Evolutionary conservation across 164 flowering plant genomes (phyloP), one percentile per base, ranked within the genome.

Genomic region (Aristolochia fimbriata): DNA sequence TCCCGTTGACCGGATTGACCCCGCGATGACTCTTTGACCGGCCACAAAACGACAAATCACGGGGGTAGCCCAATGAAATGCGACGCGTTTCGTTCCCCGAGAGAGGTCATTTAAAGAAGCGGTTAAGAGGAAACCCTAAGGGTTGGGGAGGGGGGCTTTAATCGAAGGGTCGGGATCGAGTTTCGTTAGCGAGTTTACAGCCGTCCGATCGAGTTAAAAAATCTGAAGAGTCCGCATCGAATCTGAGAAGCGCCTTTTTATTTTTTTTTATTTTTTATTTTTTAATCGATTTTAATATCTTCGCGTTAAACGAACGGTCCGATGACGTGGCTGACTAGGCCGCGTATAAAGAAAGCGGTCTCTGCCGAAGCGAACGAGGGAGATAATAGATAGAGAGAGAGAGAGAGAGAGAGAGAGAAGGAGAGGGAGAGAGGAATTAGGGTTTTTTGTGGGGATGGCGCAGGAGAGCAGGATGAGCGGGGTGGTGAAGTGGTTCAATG

Each of bases 401-500:
- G 6, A 6, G 51, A 16, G 51, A 48, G 56, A 22, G 19, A 9
- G 15, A 23, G 30, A 47, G 15, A 7, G 49, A 16, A 0, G 10
- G 30, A 50, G 47, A 31, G 13, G 23, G 14, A 15, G 50, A 16
- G 8, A 31, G 30, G 51, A 31, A 48, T 47, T 63, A 56, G 47
- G 66, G 67, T 62, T 66, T 55, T 41, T 47, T 22, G 56, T 9
- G 30, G 16, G 20, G 51, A 71, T 74, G 75, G 70, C 70, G 22
- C 63, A 68, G 30, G 70, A 58, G 15, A 52, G 49, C n/a, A 70
- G 84, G 60, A 31, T 65, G 56, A 77, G 67, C 0, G 90, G 93
- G 8, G 71, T 64, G 19, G 97, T 92, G 43, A 89, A 87, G 82
- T 92, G 98, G 98, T 92, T 89, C 74, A 85, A 74, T 55, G 81